These are phyloP conservation scores for Lyophyllum shimeji DNA, from an alignment of 768 basidiomycete genomes.

Conservation along the genomic window DNA sequence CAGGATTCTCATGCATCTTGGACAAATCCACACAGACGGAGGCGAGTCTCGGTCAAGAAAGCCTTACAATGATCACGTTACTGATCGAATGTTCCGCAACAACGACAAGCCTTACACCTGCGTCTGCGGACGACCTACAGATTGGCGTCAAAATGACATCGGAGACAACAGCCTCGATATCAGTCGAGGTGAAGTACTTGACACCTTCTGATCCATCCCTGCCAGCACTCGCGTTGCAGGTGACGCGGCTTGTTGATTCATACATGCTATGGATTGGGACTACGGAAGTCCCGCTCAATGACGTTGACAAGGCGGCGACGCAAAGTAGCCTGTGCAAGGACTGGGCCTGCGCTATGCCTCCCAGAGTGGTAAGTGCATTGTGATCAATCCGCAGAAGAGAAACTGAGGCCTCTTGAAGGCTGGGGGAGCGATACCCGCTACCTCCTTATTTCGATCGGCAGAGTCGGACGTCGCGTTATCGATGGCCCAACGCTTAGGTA, in stretches of 20 bases:
- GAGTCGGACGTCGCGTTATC: conserved; percentile 62
- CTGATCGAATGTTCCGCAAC: not conserved
- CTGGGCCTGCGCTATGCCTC: conserved; percentile 85
- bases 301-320: conserved; percentile 46
- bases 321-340: conserved; percentile 65
- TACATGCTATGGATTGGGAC: conserved; percentile 84
- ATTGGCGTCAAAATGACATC: conserved; percentile 13
- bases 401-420: conserved; percentile 22
- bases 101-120: too few relatives aligned
- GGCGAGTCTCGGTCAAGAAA: too few relatives aligned
- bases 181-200: conserved; percentile 48
- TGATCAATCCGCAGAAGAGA: conserved; percentile 7
- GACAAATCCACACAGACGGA: too few relatives aligned
- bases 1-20: too few relatives aligned
- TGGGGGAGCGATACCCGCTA: conserved; percentile 45
- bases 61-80: not conserved
- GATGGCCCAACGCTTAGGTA: conserved; percentile 83
- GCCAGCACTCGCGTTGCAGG: conserved; percentile 63
- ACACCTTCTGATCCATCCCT: conserved; percentile 47
- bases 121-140: too few relatives aligned
- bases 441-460: conserved; percentile 62
- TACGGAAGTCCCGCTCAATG: conserved; percentile 46
- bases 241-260: conserved; percentile 65
- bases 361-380: conserved; percentile 32
- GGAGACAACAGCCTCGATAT: conserved; percentile 11